Evolutionary conservation across 1,284 basidiomycete genomes (phyloP), one percentile per base, ranked within the genome.

Genomic region (Malassezia equina): DNA sequence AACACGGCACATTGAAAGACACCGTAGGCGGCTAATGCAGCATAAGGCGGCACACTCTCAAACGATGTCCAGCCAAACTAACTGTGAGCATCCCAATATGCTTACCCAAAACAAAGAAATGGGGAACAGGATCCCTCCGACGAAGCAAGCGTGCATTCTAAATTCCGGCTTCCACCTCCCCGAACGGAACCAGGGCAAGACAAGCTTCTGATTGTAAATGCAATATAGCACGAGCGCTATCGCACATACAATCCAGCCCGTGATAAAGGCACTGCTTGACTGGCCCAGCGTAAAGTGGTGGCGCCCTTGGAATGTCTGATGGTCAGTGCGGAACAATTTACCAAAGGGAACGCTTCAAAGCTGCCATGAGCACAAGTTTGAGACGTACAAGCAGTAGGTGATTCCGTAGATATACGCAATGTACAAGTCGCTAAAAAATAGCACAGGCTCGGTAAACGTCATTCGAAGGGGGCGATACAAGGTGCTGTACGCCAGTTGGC

Each of bases 51-150:
- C 2, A 67, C 58, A 19, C 55, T 53, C 0, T 50, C 52, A 28
- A 63, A 55, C 3, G 74, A 60, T 2, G 69, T 62, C 76, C 76
- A 76, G 11, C 73, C 76, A 43, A 75, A 76, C 34, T 36, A 13
- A 36, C 13, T 17, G n/a, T 36, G 6, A 36, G 34, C 34, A n/a
- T n/a, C n/a, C n/a, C n/a, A n/a, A n/a, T 9, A 19, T 36, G n/a
- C 34, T 13, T 36, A 36, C 34, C 21, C 74, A 59, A 45, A 88
- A 81, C 12, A 88, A 75, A 23, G 84, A 84, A 41, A 85, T 69
- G 0, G 85, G 85, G 2, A 83, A 81, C 53, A 86, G 82, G 36
- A 84, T 72, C 0, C 83, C 83, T 1, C 84, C 85, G 55, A 85
- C 77, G 62, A 87, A 53, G 2, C 67, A 67, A 13, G 71, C 63